Percentiles rank a stretch among this genome's conserved stretches.
Evolutionary conservation across 306 rosid species (phyloP).

Genomic region (Luffa acutangula): DNA sequence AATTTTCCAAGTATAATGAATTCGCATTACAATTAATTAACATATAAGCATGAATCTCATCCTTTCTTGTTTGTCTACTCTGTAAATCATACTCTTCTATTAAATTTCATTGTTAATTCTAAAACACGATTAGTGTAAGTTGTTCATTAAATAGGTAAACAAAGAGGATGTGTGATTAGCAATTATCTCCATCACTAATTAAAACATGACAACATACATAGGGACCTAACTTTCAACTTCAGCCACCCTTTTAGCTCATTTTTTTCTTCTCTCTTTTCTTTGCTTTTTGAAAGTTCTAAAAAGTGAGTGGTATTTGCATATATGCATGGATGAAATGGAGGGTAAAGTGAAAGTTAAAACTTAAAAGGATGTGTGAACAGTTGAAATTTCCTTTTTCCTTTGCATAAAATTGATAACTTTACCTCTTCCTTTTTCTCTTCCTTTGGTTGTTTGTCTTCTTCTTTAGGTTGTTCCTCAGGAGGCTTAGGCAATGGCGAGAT

Average conservation of each 20-base stretch:
- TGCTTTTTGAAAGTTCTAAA: background rate
- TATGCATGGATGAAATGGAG: background rate
- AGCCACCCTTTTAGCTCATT: background rate
- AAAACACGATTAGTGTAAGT: background rate
- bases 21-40: background rate
- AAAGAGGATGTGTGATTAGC: background rate
- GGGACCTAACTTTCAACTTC: background rate
- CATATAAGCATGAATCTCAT: background rate
- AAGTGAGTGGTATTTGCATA: background rate
- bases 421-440: conserved; percentile 79
- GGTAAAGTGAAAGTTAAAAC: background rate
- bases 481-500: conserved; percentile 61
- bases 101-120: background rate
- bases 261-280: background rate
- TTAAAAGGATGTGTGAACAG: background rate
- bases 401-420: conserved; percentile 4
- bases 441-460: conserved; percentile 34
- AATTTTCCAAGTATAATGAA: background rate
- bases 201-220: background rate
- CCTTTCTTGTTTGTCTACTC: background rate
- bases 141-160: background rate
- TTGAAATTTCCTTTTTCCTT: background rate
- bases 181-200: background rate
- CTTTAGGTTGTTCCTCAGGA: conserved; percentile 27
- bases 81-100: background rate